Percentiles rank a stretch among this genome's conserved stretches.
phyloP scores from a whole-genome alignment of 2,329 filamentous ascomycete genomes.

The Chaetomiaceae sp. region DNA sequence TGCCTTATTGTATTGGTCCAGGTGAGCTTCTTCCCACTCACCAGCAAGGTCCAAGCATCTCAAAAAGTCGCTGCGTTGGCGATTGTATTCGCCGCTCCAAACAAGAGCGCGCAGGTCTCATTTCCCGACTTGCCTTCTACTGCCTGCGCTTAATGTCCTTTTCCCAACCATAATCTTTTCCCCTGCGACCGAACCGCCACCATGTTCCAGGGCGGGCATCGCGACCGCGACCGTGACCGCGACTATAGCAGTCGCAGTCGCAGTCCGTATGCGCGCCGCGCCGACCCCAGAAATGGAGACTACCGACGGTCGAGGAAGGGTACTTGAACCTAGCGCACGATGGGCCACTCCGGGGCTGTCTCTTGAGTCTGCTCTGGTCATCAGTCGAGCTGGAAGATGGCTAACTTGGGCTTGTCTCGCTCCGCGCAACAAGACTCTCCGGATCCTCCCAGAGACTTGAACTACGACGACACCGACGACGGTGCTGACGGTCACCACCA shows the following conservation, averaged over 20 bases:
- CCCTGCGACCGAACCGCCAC: slow-evolving; percentile 14
- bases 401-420: slow-evolving; percentile 21
- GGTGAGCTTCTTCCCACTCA: slow-evolving; percentile 5
- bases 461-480: slow-evolving; percentile 22
- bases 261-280: slow-evolving; percentile 19
- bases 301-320: slow-evolving; percentile 44
- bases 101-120: not conserved
- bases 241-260: slow-evolving; percentile 23
- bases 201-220: slow-evolving; percentile 37
- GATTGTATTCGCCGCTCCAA: not conserved
- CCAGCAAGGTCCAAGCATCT: too few relatives aligned
- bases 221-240: slow-evolving; percentile 29
- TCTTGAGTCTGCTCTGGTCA: slow-evolving; percentile 11
- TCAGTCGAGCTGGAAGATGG: slow-evolving; percentile 17
- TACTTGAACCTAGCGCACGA: slow-evolving; percentile 22
- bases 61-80: too few relatives aligned
- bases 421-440: slow-evolving; percentile 16
- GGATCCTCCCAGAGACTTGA: slow-evolving; percentile 19
- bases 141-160: slow-evolving; percentile 13
- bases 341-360: slow-evolving; percentile 12
- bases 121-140: too few relatives aligned
- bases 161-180: not conserved
- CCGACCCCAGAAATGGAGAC: slow-evolving; percentile 30
- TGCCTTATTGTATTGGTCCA: not conserved
- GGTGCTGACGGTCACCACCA: slow-evolving; percentile 3